A percentile compares a stretch with the other conserved stretches of the same genome.
phyloP scores from a whole-genome alignment of 345 rosid species.

The Ceriops zippeliana region DNA sequence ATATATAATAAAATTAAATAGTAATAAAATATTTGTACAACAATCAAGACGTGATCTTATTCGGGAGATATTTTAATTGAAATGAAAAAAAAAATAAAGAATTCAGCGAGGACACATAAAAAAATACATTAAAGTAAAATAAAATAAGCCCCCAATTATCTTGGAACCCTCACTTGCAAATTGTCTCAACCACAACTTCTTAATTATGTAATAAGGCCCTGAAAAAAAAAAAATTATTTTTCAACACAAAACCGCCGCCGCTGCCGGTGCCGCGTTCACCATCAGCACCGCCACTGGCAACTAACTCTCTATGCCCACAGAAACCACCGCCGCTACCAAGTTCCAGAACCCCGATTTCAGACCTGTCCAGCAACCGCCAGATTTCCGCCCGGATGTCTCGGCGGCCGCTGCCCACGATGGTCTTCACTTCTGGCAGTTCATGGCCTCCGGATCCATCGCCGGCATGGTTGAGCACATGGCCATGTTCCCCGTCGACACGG shows the following conservation, averaged over 20 bases:
- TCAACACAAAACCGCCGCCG: neutral
- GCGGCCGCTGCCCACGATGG: slow-evolving; percentile 46
- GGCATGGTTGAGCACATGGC: slow-evolving; percentile 96
- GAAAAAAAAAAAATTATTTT: no score
- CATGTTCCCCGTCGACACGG: slow-evolving; percentile 95
- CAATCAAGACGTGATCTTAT: no score
- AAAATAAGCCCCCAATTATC: neutral
- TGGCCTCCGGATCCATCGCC: slow-evolving; percentile 94
- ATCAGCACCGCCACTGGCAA: neutral
- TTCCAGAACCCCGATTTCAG: slow-evolving; percentile 63
- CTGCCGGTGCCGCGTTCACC: neutral
- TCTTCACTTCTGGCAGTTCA: slow-evolving; percentile 85
- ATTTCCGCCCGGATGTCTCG: slow-evolving; percentile 49
- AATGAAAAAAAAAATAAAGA: no score
- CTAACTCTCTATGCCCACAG: slow-evolving; percentile 44
- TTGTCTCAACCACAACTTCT: no score
- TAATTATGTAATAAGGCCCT: no score
- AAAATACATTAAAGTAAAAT: neutral
- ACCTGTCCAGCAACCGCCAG: slow-evolving; percentile 27
- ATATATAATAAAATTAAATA: no score
- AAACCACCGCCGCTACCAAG: slow-evolving; percentile 53
- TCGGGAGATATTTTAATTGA: no score
- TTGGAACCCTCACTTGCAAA: neutral
- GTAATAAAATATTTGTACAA: no score
- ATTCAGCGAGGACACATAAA: no score